Evolutionary conservation across 306 rosid genomes (phyloP), one percentile per base, ranked within the genome.

Genomic region (Castanospermum australe): DNA sequence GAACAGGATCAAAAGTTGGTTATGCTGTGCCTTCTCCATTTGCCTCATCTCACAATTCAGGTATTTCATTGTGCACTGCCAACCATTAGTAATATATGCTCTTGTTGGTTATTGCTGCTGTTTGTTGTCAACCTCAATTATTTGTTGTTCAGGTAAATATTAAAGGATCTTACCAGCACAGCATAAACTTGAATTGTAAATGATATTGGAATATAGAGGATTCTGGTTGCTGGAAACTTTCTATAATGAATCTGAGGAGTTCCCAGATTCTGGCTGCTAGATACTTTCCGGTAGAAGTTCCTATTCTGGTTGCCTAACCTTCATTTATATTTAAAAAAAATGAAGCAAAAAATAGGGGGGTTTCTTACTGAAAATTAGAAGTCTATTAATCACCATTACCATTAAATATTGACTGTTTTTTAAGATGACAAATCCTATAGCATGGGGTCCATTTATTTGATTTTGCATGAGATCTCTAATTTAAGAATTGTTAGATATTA

Each of bases 1-100:
- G 45, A 79, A 80, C 54, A 30, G 82, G 84, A 71, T 7, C 78
- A 9, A 73, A 79, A 84, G 56, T 52, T 79, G 86, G 84, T 56
- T 91, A 89, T 82, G 75, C 61, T 41, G 42, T 66, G 66, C 81
- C 97, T 44, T 96, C 99, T 60, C 99, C 99, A 42, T 88, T 81
- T 67, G 74, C 95, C 71, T 91, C 98, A n/a, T 95, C 98, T 64
- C 98, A 93, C 60, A 91, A 89, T 86, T 96, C 99, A 90, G 99
- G 99, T 96, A 87, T 81, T 68, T 36, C 79, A 28, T 42, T 57
- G 41, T 67, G 67, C 48, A 56, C 25, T 30, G 20, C 35, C 54
- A 74, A 36, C 81, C 71, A 57, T 77, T 64, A 4, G 78, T 57
- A 51, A 50, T 55, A 15, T n/a, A 65, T 20, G 20, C 20, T 33